A percentile compares a stretch with the other conserved stretches of the same genome.
Conservation (phyloP, 495 filamentous ascomycete genomes). For the Neurospora pannonica region DNA sequence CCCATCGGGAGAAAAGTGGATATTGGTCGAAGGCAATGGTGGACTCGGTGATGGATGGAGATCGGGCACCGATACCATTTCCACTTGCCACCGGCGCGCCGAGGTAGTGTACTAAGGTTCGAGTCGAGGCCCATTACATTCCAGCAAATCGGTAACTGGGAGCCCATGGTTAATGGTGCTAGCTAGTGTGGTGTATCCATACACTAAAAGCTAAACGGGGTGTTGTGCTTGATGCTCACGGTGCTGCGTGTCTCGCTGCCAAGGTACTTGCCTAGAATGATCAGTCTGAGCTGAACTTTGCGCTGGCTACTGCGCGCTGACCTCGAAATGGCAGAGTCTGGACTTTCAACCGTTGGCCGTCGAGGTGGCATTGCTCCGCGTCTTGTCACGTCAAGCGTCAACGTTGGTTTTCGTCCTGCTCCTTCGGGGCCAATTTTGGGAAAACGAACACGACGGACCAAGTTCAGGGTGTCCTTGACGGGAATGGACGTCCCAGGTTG, state of each 20-base stretch:
- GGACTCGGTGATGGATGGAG: background rate
- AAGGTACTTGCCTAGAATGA: background rate
- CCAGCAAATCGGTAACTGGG: background rate
- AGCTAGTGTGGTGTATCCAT: background rate
- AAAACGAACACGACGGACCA: background rate
- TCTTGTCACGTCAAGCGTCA: background rate
- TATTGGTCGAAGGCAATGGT: background rate
- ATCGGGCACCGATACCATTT: background rate
- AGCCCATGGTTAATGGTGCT: background rate
- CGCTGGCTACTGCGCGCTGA: background rate
- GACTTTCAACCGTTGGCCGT: background rate
- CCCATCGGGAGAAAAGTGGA: background rate
- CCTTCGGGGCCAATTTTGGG: background rate
- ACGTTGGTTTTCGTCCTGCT: background rate
- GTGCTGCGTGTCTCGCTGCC: background rate
- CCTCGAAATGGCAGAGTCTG: background rate
- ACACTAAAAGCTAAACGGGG: background rate
- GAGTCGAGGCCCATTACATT: background rate
- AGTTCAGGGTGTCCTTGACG: background rate
- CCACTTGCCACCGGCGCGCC: background rate
- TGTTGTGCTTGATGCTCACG: background rate
- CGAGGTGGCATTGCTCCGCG: background rate
- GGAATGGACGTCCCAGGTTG: background rate
- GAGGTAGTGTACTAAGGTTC: background rate
- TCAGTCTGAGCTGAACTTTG: background rate